These are phyloP conservation scores for Ogataea trehalophila DNA, from an alignment of 805 yeast genomes.

Conservation along the genomic window DNA sequence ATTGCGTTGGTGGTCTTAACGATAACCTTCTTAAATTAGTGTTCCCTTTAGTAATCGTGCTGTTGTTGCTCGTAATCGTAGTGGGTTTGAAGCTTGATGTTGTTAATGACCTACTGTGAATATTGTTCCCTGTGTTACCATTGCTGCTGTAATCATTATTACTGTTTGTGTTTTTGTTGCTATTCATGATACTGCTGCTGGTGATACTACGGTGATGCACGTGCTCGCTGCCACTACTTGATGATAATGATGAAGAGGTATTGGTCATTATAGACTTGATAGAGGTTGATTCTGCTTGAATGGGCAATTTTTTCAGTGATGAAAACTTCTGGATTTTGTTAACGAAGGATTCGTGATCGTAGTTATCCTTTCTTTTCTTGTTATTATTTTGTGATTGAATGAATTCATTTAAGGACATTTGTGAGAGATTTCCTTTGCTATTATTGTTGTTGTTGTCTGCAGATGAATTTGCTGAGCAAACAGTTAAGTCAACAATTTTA, in stretches of 20 bases:
- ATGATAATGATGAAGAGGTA: constrained; percentile 8
- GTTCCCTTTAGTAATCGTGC: neutral
- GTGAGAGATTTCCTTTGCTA: neutral
- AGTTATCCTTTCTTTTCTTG: neutral
- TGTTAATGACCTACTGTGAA: neutral
- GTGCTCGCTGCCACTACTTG: too few relatives aligned
- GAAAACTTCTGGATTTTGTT: constrained; percentile 11
- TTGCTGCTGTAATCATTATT: neutral
- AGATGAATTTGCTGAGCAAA: constrained; percentile 5
- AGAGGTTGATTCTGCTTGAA: constrained; percentile 2
- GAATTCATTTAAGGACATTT: neutral
- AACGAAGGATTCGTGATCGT: constrained; percentile 10
- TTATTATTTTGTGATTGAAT: neutral
- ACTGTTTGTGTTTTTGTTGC: neutral
- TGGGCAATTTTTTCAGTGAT: constrained; percentile 4
- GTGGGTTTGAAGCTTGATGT: neutral
- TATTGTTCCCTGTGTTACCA: neutral
- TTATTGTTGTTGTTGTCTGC: neutral
- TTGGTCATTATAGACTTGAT: constrained; percentile 10
- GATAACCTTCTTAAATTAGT: constrained; percentile 1
- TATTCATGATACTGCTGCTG: neutral
- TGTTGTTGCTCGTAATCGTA: neutral
- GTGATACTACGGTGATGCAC: too few relatives aligned
- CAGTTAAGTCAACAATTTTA: neutral
- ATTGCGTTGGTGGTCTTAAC: constrained; percentile 2